Conservation (phyloP, 2,329 filamentous ascomycete species). For the Trichoderma sp. region DNA sequence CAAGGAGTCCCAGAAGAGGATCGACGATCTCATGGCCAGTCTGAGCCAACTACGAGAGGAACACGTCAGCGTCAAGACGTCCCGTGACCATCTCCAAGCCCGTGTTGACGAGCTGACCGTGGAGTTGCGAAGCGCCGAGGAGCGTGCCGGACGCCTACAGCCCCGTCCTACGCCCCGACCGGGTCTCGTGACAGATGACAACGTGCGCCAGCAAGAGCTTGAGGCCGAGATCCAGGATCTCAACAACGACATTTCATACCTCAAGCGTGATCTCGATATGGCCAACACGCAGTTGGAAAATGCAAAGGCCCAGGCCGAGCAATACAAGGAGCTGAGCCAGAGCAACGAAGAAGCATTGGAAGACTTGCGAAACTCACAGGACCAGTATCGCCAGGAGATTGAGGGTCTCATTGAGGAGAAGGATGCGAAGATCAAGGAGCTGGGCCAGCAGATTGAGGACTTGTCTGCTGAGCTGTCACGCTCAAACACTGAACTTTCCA, state of each 20-base stretch:
- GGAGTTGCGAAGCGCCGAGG: constrained; percentile 85
- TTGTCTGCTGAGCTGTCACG: constrained; percentile 78
- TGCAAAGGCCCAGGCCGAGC: constrained; percentile 77
- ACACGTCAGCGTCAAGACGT: constrained; percentile 81
- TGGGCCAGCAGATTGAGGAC: constrained; percentile 82
- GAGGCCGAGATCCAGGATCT: constrained; percentile 76
- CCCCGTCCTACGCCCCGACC: constrained; percentile 71
- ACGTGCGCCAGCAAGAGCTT: constrained; percentile 52
- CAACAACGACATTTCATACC: constrained; percentile 77
- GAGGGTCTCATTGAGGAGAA: constrained; percentile 75
- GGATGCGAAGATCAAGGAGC: constrained; percentile 75
- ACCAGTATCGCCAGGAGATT: constrained; percentile 86
- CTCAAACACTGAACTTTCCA: constrained; percentile 80
- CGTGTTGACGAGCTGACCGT: constrained; percentile 87
- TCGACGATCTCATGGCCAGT: constrained; percentile 85
- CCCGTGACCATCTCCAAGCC: constrained; percentile 83
- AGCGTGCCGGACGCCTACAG: constrained; percentile 79
- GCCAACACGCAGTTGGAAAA: constrained; percentile 78
- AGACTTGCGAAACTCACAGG: constrained; percentile 75
- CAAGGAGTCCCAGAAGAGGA: constrained; percentile 84
- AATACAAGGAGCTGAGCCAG: constrained; percentile 87
- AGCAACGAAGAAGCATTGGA: constrained; percentile 84
- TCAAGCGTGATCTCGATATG: constrained; percentile 85
- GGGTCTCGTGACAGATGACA: constrained; percentile 46
- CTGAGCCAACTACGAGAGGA: constrained; percentile 83